Evolutionary conservation across 768 basidiomycete species (phyloP).

Genomic region (Hypsizygus marmoreus): DNA sequence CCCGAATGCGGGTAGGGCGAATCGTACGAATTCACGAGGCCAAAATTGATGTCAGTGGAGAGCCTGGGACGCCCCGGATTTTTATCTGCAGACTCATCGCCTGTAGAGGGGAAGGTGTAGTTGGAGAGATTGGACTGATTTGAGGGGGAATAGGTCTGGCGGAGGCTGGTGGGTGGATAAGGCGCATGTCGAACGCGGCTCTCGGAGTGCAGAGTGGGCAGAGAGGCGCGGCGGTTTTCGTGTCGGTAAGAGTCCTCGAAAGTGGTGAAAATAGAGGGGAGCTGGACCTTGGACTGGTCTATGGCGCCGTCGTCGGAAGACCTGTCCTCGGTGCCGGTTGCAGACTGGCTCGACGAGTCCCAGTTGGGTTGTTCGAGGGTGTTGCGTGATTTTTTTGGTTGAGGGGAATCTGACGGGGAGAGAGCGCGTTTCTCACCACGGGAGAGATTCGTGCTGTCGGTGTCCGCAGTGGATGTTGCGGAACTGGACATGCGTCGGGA

Average conservation of each 20-base stretch:
- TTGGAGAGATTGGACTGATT: conserved; percentile 44
- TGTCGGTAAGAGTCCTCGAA: conserved; percentile 63
- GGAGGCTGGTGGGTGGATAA: conserved; percentile 51
- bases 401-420: conserved; percentile 57
- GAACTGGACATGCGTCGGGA: conserved; percentile 78
- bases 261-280: conserved; percentile 73
- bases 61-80: conserved; percentile 45
- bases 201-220: conserved; percentile 62
- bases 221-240: conserved; percentile 62
- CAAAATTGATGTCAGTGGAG: conserved; percentile 48
- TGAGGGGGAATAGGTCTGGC: conserved; percentile 48
- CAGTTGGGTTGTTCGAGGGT: conserved; percentile 33
- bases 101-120: conserved; percentile 61
- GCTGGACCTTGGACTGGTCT: conserved; percentile 60
- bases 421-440: conserved; percentile 60
- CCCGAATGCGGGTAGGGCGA: conserved; percentile 52
- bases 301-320: conserved; percentile 38
- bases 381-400: conserved; percentile 51
- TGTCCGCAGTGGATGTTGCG: conserved; percentile 67
- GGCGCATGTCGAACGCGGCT: conserved; percentile 56
- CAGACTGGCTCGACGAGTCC: conserved; percentile 31
- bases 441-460: conserved; percentile 62
- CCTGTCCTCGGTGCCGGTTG: conserved; percentile 36
- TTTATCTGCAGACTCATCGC: conserved; percentile 39
- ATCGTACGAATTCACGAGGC: conserved; percentile 40